Conservation (phyloP, 768 basidiomycete species). For the Termitomyces sp. region DNA sequence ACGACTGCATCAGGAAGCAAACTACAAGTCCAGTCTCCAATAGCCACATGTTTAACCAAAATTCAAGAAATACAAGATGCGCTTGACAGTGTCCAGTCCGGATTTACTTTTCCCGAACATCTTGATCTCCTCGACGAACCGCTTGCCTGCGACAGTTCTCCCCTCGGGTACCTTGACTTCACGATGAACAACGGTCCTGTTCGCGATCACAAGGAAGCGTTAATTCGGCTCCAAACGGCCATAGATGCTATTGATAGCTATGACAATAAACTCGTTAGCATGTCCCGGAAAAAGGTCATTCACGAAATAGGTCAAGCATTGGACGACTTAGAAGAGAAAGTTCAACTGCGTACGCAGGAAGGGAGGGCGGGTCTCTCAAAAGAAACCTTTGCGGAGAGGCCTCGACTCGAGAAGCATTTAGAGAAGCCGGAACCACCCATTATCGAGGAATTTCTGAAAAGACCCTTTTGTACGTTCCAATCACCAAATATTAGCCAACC, state of each 20-base stretch:
- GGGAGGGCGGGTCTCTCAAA: background rate
- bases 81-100: background rate
- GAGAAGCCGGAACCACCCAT: background rate
- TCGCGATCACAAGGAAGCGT: constrained; percentile 4
- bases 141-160: constrained; percentile 2
- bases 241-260: background rate
- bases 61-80: background rate
- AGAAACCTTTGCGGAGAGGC: background rate
- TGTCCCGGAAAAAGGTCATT: background rate
- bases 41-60: background rate
- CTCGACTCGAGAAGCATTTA: background rate
- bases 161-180: constrained; percentile 1
- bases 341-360: background rate
- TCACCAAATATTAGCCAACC: background rate
- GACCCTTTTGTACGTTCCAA: background rate
- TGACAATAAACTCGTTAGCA: background rate
- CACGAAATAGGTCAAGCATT: constrained; percentile 2
- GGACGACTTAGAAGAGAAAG: background rate
- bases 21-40: background rate
- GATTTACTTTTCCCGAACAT: background rate
- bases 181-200: background rate
- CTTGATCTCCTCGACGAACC: constrained; percentile 1
- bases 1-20: background rate
- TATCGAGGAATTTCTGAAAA: background rate
- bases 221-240: constrained; percentile 3